These are phyloP conservation scores for Monilinia polystroma DNA, from an alignment of 2,329 filamentous ascomycete species.

Conservation along the genomic window DNA sequence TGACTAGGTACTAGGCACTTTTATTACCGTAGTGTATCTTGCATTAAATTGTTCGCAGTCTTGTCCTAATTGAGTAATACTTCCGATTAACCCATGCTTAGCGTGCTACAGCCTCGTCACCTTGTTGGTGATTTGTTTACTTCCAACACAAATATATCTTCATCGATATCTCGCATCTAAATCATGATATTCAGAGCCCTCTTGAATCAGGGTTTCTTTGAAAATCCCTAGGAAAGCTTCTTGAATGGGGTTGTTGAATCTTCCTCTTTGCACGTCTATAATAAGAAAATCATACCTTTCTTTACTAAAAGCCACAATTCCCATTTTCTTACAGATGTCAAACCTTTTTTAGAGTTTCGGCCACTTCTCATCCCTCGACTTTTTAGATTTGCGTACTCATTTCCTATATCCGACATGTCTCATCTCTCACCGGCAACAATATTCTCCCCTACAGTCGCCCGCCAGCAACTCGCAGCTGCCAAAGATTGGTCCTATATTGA, in stretches of 20 bases:
- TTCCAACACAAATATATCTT: slow-evolving; percentile 14
- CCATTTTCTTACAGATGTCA: not conserved
- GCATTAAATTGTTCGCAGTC: not conserved
- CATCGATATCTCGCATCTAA: not conserved
- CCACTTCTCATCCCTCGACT: not conserved
- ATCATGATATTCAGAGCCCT: too few relatives aligned
- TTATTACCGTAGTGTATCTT: not conserved
- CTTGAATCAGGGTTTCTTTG: too few relatives aligned
- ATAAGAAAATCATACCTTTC: not conserved
- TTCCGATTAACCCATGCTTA: not conserved
- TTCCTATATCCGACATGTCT: slow-evolving; percentile 34
- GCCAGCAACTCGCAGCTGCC: slow-evolving; percentile 75
- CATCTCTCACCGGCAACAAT: slow-evolving; percentile 51
- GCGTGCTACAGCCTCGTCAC: slow-evolving; percentile 2
- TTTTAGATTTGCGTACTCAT: not conserved
- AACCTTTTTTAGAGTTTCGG: not conserved
- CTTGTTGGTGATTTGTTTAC: slow-evolving; percentile 1
- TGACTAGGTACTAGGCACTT: not conserved
- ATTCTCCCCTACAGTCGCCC: slow-evolving; percentile 66
- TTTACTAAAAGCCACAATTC: not conserved
- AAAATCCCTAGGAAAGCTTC: not conserved
- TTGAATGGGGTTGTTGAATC: not conserved
- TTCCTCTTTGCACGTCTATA: not conserved
- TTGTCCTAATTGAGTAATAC: not conserved
- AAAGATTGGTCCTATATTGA: slow-evolving; percentile 92